A percentile compares a stretch with the other conserved stretches of the same genome.
Evolutionary conservation across 441 rosid species (phyloP).

Genomic region (Metrosideros polymorpha): DNA sequence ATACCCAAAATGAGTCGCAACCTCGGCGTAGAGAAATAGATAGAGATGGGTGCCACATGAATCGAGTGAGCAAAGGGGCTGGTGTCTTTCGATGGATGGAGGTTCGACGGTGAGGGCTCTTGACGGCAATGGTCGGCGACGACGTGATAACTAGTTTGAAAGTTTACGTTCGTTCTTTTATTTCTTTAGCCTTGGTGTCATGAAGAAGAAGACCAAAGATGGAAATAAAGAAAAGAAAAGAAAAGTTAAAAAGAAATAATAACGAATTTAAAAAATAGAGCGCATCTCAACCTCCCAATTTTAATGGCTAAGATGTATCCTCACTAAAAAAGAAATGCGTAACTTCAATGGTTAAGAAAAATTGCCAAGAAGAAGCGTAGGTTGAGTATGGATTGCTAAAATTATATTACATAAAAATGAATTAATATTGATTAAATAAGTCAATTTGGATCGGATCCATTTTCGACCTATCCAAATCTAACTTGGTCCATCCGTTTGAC

Average conservation of each 20-base stretch:
- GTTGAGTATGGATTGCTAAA: too few species aligned
- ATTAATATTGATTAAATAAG: too few species aligned
- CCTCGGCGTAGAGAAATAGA: background rate
- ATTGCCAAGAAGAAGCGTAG: background rate
- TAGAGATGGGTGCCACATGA: background rate
- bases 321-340: background rate
- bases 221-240: too few species aligned
- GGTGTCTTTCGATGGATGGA: background rate
- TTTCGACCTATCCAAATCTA: too few species aligned
- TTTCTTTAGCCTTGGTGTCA: background rate
- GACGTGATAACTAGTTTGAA: background rate
- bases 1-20: background rate
- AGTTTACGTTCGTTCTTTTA: background rate
- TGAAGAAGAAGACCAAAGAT: background rate
- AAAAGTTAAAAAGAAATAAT: too few species aligned
- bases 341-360: background rate
- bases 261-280: background rate
- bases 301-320: background rate
- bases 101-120: background rate
- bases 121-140: background rate
- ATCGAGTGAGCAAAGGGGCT: background rate
- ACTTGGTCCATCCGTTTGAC: rapidly evolving
- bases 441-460: too few species aligned
- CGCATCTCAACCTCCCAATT: background rate
- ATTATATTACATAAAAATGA: too few species aligned